A percentile compares a stretch with the other conserved stretches of the same genome.
Evolutionary conservation across 305 asterid species (phyloP).

Genomic region (Solanum hybrid): DNA sequence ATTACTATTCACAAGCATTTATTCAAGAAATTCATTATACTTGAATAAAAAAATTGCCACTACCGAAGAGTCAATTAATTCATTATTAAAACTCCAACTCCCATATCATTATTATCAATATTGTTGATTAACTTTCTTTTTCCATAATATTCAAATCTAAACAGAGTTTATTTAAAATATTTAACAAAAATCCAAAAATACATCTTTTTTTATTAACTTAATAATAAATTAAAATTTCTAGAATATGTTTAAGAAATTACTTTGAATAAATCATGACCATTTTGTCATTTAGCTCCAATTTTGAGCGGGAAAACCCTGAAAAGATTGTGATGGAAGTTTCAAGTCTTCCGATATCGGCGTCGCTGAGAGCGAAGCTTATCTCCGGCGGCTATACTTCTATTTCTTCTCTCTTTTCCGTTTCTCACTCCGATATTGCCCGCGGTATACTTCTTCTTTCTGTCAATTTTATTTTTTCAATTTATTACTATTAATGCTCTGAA

Average conservation of each 20-base stretch:
- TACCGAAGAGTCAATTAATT: no score
- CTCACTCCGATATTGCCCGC: constrained; percentile 46
- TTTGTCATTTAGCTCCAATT: neutral
- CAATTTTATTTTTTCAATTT: neutral
- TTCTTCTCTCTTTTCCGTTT: constrained; percentile 47
- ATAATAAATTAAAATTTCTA: neutral
- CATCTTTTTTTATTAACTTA: neutral
- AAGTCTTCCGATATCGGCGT: constrained; percentile 66
- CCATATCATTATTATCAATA: no score
- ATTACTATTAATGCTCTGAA: neutral
- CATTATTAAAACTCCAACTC: neutral
- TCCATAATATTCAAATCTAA: neutral
- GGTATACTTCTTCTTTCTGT: constrained; percentile 26
- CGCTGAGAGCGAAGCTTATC: constrained; percentile 74
- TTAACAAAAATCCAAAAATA: neutral
- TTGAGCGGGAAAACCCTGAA: neutral
- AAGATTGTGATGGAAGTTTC: constrained; percentile 49
- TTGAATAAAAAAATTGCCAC: no score
- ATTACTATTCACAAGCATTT: neutral
- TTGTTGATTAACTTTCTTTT: no score
- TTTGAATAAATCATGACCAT: neutral
- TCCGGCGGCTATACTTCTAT: constrained; percentile 63
- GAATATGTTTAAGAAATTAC: neutral
- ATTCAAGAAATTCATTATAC: neutral
- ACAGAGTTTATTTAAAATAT: neutral